Percentiles rank a stretch among this genome's conserved stretches.
Conservation (phyloP, 257 asterid genomes). For the Salvia hispanica region DNA sequence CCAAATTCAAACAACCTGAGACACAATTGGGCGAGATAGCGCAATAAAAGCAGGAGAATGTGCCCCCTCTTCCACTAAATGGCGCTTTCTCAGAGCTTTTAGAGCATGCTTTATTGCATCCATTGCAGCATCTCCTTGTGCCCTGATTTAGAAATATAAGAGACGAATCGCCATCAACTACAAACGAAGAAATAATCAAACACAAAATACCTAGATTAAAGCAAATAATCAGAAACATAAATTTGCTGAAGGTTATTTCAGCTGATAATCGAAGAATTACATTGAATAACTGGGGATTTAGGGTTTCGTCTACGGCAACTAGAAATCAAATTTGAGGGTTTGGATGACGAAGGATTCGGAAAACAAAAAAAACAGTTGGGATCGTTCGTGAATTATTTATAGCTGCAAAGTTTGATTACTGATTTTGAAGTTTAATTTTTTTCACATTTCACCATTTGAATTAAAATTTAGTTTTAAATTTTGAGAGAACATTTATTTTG, state of each 20-base stretch:
- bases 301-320: slow-evolving; percentile 27
- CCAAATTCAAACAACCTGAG: slow-evolving; percentile 56
- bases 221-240: slow-evolving; percentile 8
- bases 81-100: slow-evolving; percentile 77
- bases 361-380: background rate
- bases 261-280: slow-evolving; percentile 29
- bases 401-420: slow-evolving; percentile 24
- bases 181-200: background rate
- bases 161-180: slow-evolving; percentile 12
- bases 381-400: slow-evolving; percentile 18
- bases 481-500: too few relatives aligned
- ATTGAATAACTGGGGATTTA: slow-evolving; percentile 16
- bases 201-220: background rate
- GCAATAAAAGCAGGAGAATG: slow-evolving; percentile 86
- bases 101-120: slow-evolving; percentile 75
- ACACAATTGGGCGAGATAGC: slow-evolving; percentile 67
- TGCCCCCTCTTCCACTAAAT: slow-evolving; percentile 89
- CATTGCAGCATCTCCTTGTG: slow-evolving; percentile 51
- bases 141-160: slow-evolving; percentile 43
- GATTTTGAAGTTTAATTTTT: slow-evolving; percentile 13
- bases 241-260: slow-evolving; percentile 2
- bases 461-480: too few relatives aligned
- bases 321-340: slow-evolving; percentile 27
- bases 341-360: background rate
- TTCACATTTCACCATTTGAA: too few relatives aligned